phyloP scores from a whole-genome alignment of 441 rosid genomes.

The Rhodomyrtus psidioides region DNA sequence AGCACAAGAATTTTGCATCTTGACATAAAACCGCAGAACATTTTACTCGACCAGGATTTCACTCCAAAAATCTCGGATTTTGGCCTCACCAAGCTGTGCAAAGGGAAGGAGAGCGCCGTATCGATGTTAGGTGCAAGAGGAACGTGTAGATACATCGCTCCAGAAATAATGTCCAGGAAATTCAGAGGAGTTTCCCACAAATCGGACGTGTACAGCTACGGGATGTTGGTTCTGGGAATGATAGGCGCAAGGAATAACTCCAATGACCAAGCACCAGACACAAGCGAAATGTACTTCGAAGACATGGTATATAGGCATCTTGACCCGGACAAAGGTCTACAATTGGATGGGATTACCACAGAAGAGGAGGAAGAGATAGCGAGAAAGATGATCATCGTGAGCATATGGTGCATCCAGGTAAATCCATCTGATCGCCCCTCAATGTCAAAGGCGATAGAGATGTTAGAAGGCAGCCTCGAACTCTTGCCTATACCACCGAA shows the following conservation, averaged over 20 bases:
- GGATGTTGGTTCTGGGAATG: constrained; percentile 30
- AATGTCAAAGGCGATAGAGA: constrained; percentile 25
- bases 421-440: constrained; percentile 23
- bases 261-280: not conserved
- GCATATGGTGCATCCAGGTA: constrained; percentile 34
- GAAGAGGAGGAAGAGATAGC: constrained; percentile 19
- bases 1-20: constrained; percentile 46
- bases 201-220: constrained; percentile 29
- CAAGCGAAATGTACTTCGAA: constrained; percentile 18
- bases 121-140: constrained; percentile 25
- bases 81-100: constrained; percentile 31
- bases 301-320: constrained; percentile 14
- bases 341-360: not conserved
- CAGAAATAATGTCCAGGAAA: constrained; percentile 9
- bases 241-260: constrained; percentile 18
- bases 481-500: constrained; percentile 22
- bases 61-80: constrained; percentile 37
- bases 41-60: constrained; percentile 30
- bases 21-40: constrained; percentile 54
- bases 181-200: constrained; percentile 20
- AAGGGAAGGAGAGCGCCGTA: constrained; percentile 15
- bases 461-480: constrained; percentile 16
- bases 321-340: not conserved
- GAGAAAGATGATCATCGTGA: constrained; percentile 27
- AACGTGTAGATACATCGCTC: constrained; percentile 23